A percentile compares a stretch with the other conserved stretches of the same genome.
These are phyloP conservation scores for Clonostachys sp. DNA, from an alignment of 2,329 filamentous ascomycete species.

Conservation along the genomic window DNA sequence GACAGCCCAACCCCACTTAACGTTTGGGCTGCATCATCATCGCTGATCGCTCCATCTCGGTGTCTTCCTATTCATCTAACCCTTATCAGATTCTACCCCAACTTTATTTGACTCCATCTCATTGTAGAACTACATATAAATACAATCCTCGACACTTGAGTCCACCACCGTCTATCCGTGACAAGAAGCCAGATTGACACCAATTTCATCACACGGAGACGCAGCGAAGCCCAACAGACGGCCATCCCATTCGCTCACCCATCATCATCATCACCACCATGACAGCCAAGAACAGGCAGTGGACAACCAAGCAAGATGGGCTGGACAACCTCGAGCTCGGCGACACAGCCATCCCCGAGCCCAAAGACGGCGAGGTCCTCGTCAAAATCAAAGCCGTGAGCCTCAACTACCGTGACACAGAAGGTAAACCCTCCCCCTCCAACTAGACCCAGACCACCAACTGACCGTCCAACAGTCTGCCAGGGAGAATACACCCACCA, in stretches of 20 bases:
- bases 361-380: slow-evolving; percentile 45
- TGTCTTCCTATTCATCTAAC: too few relatives aligned
- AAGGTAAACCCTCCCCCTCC: slow-evolving; percentile 22
- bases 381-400: slow-evolving; percentile 40
- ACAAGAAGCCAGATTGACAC: too few relatives aligned
- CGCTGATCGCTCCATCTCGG: too few relatives aligned
- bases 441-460: background rate
- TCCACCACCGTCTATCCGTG: too few relatives aligned
- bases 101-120: too few relatives aligned
- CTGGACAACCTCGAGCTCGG: slow-evolving; percentile 44
- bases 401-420: slow-evolving; percentile 45
- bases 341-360: slow-evolving; percentile 37
- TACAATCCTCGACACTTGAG: too few relatives aligned
- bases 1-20: too few relatives aligned
- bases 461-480: slow-evolving; percentile 36
- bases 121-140: too few relatives aligned
- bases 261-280: background rate
- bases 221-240: too few relatives aligned
- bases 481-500: slow-evolving; percentile 66
- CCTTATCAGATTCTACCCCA: too few relatives aligned
- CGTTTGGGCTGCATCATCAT: too few relatives aligned
- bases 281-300: slow-evolving; percentile 33
- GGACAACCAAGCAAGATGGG: slow-evolving; percentile 50
- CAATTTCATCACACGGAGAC: too few relatives aligned
- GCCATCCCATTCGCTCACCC: background rate